Percentiles rank a stretch among this genome's conserved stretches.
These are phyloP conservation scores for Evernia prunastri DNA, from an alignment of 495 filamentous ascomycete species.

Conservation along the genomic window DNA sequence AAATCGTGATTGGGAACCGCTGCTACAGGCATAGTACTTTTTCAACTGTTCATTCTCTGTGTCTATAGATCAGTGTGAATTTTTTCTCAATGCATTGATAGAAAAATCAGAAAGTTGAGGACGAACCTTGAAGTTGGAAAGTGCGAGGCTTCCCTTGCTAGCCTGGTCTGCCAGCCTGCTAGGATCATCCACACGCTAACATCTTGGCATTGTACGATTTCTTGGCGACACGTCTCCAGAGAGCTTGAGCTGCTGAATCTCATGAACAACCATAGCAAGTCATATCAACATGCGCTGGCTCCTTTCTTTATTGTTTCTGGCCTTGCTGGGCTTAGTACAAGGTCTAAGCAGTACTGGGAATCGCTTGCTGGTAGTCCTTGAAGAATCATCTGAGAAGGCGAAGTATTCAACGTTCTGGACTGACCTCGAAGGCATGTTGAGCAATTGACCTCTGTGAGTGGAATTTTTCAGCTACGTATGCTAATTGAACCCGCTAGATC, in stretches of 20 bases:
- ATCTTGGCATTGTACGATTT: not conserved
- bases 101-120: too few relatives aligned
- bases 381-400: slow-evolving; percentile 71
- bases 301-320: slow-evolving; percentile 59
- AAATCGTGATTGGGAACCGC: too few relatives aligned
- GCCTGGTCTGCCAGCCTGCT: too few relatives aligned
- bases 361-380: slow-evolving; percentile 78
- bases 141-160: too few relatives aligned
- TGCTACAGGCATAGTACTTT: too few relatives aligned
- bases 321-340: slow-evolving; percentile 58
- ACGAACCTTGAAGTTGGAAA: too few relatives aligned
- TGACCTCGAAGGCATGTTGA: slow-evolving; percentile 67
- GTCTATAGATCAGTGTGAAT: too few relatives aligned
- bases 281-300: slow-evolving; percentile 64
- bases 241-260: not conserved
- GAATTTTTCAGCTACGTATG: slow-evolving; percentile 10
- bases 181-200: too few relatives aligned
- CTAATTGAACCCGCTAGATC: slow-evolving; percentile 46
- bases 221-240: slow-evolving; percentile 26
- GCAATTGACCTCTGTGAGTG: not conserved
- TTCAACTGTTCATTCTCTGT: too few relatives aligned
- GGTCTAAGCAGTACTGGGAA: slow-evolving; percentile 74
- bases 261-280: slow-evolving; percentile 3
- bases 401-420: slow-evolving; percentile 75
- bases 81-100: too few relatives aligned